Conservation (phyloP, 139 green algal species). For the Haematococcus lacustris region DNA sequence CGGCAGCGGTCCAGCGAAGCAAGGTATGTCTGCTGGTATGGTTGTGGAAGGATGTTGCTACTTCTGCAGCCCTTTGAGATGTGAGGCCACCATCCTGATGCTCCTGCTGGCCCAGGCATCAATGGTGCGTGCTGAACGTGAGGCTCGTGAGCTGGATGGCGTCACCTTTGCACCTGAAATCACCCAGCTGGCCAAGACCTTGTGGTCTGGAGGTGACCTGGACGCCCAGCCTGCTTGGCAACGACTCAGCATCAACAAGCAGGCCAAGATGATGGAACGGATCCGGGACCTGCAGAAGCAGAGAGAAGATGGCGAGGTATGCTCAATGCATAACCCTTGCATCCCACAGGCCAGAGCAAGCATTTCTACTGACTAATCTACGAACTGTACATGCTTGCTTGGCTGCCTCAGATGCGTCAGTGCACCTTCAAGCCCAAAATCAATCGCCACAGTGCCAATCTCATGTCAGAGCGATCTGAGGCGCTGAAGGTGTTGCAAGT, state of each 20-base stretch:
- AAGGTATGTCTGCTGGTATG: slow-evolving; percentile 36
- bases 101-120: slow-evolving; percentile 34
- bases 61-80: too few species aligned
- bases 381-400: background rate
- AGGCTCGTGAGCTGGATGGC: slow-evolving; percentile 32
- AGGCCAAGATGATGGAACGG: slow-evolving; percentile 27
- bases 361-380: too few species aligned
- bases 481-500: slow-evolving; percentile 44
- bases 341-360: background rate
- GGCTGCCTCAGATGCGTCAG: slow-evolving; percentile 18
- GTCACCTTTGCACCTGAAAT: slow-evolving; percentile 45
- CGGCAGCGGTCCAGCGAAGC: slow-evolving; percentile 11
- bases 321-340: background rate
- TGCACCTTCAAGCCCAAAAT: slow-evolving; percentile 71
- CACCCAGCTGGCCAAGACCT: slow-evolving; percentile 36
- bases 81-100: too few species aligned
- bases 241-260: slow-evolving; percentile 31
- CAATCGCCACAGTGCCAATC: slow-evolving; percentile 35
- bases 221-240: slow-evolving; percentile 22
- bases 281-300: slow-evolving; percentile 27
- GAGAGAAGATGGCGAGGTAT: slow-evolving; percentile 29
- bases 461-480: slow-evolving; percentile 59
- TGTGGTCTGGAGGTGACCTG: slow-evolving; percentile 17
- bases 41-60: too few species aligned
- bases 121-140: slow-evolving; percentile 17